Conservation (phyloP, 2,329 filamentous ascomycete genomes). For the Fusarium sp. region DNA sequence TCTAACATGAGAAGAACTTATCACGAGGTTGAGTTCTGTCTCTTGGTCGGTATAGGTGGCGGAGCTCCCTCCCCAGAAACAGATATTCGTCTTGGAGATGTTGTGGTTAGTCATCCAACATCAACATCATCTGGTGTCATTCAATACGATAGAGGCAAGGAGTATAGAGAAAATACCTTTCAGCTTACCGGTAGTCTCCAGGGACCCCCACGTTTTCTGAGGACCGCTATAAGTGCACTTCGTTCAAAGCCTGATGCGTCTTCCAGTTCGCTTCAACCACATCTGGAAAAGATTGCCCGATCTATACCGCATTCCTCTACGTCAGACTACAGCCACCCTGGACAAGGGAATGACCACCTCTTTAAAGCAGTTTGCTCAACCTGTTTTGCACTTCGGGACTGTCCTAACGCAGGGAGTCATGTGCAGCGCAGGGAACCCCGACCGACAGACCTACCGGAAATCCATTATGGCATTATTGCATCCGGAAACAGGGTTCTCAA, state of each 20-base stretch:
- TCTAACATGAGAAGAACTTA: background rate
- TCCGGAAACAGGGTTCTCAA: background rate
- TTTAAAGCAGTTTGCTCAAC: background rate
- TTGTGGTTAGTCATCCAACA: background rate
- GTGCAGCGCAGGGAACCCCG: rapidly evolving
- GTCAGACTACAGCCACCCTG: rapidly evolving
- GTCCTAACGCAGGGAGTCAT: rapidly evolving
- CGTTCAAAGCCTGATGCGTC: rapidly evolving
- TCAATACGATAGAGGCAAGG: background rate
- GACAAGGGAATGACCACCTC: rapidly evolving
- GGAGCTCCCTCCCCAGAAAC: rapidly evolving
- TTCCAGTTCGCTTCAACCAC: rapidly evolving
- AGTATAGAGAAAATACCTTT: background rate
- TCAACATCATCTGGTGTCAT: rapidly evolving
- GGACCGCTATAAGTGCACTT: background rate
- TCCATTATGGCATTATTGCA: background rate
- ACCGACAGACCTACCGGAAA: rapidly evolving
- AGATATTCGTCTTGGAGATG: background rate
- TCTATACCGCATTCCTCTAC: background rate
- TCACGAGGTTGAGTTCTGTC: rapidly evolving
- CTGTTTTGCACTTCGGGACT: rapidly evolving
- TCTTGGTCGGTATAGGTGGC: rapidly evolving
- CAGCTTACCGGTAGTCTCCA: rapidly evolving
- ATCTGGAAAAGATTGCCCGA: rapidly evolving
- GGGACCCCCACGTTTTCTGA: background rate